phyloP scores from a whole-genome alignment of 2,329 filamentous ascomycete genomes.

The Arthroderma sp. region DNA sequence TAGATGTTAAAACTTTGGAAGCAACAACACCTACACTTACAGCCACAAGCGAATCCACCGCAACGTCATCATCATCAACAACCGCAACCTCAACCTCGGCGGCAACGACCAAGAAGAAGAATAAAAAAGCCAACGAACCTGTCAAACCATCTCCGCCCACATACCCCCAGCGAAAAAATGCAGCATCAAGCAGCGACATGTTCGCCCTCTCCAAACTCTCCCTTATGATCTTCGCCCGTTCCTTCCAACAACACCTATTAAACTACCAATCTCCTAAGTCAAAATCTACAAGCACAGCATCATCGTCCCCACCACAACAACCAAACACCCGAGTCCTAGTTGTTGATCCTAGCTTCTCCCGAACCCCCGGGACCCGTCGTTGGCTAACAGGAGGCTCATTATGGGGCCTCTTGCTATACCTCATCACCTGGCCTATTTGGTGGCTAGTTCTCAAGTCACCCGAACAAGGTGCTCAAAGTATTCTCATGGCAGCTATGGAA shows the following conservation, averaged over 20 bases:
- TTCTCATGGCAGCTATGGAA: constrained; percentile 79
- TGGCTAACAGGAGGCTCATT: constrained; percentile 80
- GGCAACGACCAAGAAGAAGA: constrained; percentile 4
- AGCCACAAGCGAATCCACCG: constrained; percentile 32
- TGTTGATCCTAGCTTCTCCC: constrained; percentile 71
- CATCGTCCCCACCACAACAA: constrained; percentile 34
- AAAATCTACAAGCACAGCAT: constrained; percentile 25
- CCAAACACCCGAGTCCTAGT: constrained; percentile 73
- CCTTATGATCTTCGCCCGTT: constrained; percentile 74
- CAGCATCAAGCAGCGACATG: constrained; percentile 24
- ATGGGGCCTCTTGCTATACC: constrained; percentile 63
- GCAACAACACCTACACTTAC: constrained; percentile 25
- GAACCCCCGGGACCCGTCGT: constrained; percentile 75
- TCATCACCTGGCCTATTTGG: constrained; percentile 63
- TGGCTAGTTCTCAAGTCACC: constrained; percentile 85
- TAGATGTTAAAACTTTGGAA: constrained; percentile 33
- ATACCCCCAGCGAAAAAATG: not conserved
- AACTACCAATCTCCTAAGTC: constrained; percentile 67
- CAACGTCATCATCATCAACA: constrained; percentile 14
- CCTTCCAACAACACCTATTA: constrained; percentile 86
- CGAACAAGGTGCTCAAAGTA: constrained; percentile 69
- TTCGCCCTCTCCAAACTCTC: constrained; percentile 58
- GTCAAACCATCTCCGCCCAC: not conserved
- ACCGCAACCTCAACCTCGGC: constrained; percentile 22
- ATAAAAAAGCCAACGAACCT: constrained; percentile 4